Evolutionary conservation across 768 basidiomycete genomes (phyloP).

Genomic region (Hypholoma fasciculare): DNA sequence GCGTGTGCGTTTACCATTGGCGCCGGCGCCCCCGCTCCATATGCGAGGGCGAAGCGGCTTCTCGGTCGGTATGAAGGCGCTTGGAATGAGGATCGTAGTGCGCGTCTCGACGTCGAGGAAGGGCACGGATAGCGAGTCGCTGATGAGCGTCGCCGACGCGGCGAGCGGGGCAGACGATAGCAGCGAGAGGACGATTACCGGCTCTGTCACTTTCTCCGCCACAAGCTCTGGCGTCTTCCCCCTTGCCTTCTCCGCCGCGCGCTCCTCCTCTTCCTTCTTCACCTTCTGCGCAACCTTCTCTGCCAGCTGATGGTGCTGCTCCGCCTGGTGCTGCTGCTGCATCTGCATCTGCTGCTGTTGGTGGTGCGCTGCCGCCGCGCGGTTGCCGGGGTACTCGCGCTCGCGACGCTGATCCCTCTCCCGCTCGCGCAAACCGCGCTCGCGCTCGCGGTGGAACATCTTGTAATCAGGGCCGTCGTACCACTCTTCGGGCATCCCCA

Average conservation of each 20-base stretch:
- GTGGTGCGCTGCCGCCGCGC: constrained; percentile 8
- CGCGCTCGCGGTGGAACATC: neutral
- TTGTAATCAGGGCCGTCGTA: neutral
- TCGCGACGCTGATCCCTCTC: constrained; percentile 10
- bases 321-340: constrained; percentile 13
- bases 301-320: constrained; percentile 8
- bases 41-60: constrained; percentile 57
- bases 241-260: constrained; percentile 2
- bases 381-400: constrained; percentile 10
- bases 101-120: constrained; percentile 44
- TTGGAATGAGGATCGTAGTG: constrained; percentile 60
- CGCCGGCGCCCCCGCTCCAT: constrained; percentile 61
- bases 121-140: constrained; percentile 16
- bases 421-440: constrained; percentile 2
- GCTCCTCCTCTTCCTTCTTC: constrained; percentile 16
- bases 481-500: constrained; percentile 1
- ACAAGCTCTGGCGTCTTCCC: constrained; percentile 2
- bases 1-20: constrained; percentile 7
- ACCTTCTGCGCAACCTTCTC: constrained; percentile 16
- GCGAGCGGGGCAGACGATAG: neutral
- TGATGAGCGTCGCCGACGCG: constrained; percentile 1
- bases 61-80: constrained; percentile 53
- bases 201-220: constrained; percentile 1
- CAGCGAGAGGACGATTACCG: neutral
- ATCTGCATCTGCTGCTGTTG: constrained; percentile 8